Conservation (phyloP, 176 grass and related monocot genomes). For the Musa acuminata region DNA sequence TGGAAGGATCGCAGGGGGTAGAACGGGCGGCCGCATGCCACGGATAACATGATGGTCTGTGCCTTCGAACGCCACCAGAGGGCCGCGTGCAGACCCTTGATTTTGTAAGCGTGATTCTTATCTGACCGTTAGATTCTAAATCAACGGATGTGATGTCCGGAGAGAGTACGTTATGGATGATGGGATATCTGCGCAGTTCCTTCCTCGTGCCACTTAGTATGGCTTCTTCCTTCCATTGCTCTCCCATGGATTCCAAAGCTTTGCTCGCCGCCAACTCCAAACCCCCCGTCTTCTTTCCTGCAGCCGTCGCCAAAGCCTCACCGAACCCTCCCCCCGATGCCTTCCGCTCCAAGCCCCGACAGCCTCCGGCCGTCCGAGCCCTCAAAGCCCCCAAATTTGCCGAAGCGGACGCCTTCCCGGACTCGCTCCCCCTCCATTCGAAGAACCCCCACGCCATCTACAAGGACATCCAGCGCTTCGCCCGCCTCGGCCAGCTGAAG, state of each 20-base stretch:
- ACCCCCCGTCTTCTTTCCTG: neutral
- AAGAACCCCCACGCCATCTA: conserved; percentile 69
- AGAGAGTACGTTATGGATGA: too few species aligned
- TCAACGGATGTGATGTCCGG: too few species aligned
- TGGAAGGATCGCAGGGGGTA: neutral
- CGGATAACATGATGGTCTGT: neutral
- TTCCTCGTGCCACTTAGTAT: too few species aligned
- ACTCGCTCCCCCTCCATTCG: conserved; percentile 30
- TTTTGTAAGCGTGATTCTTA: too few species aligned
- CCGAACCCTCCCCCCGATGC: neutral
- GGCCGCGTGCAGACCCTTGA: too few species aligned
- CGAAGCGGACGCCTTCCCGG: conserved; percentile 20
- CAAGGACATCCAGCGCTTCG: conserved; percentile 37
- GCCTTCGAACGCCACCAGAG: neutral
- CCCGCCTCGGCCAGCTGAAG: conserved; percentile 30
- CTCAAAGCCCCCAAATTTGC: conserved; percentile 4
- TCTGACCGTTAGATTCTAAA: too few species aligned
- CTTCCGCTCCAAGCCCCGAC: neutral
- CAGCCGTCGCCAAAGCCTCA: neutral
- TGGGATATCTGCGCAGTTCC: too few species aligned
- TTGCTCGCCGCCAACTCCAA: neutral
- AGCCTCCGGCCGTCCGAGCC: neutral
- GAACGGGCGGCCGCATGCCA: neutral
- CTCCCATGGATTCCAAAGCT: neutral
- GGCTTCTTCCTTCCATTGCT: neutral